Evolutionary conservation across 2,329 filamentous ascomycete genomes (phyloP).

Genomic region (Camillea tinctor): DNA sequence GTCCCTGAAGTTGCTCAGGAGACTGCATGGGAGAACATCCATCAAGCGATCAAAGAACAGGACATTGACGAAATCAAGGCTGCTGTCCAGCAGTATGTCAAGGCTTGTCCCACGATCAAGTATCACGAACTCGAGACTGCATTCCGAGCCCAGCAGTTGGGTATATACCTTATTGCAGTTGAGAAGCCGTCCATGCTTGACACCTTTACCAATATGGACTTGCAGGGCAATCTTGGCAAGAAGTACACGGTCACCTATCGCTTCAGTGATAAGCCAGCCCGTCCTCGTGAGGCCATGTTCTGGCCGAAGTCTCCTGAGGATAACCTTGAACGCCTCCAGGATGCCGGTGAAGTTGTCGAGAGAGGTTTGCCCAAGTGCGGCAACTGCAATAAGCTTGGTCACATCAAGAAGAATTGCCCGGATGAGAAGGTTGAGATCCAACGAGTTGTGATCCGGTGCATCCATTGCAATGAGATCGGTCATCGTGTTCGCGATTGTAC

Average conservation of each 20-base stretch:
- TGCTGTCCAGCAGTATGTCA: slow-evolving; percentile 59
- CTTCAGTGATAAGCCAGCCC: slow-evolving; percentile 54
- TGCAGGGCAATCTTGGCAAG: slow-evolving; percentile 66
- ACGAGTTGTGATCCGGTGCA: slow-evolving; percentile 54
- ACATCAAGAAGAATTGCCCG: slow-evolving; percentile 58
- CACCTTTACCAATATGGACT: slow-evolving; percentile 68
- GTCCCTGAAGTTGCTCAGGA: slow-evolving; percentile 51
- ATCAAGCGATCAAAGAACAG: slow-evolving; percentile 47
- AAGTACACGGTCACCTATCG: slow-evolving; percentile 65
- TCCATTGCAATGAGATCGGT: slow-evolving; percentile 62
- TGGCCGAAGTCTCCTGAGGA: slow-evolving; percentile 61
- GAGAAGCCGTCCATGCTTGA: slow-evolving; percentile 53
- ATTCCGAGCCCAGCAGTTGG: slow-evolving; percentile 54
- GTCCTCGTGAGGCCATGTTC: slow-evolving; percentile 55
- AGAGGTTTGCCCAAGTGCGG: slow-evolving; percentile 58
- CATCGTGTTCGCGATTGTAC: slow-evolving; percentile 70
- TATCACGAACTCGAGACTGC: slow-evolving; percentile 60
- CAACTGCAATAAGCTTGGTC: slow-evolving; percentile 65
- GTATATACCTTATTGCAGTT: slow-evolving; percentile 61
- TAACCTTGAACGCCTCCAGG: slow-evolving; percentile 61
- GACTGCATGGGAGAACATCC: slow-evolving; percentile 57
- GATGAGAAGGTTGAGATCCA: slow-evolving; percentile 54
- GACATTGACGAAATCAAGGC: slow-evolving; percentile 65
- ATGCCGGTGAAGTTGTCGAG: slow-evolving; percentile 64
- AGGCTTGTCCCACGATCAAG: slow-evolving; percentile 55